phyloP scores from a whole-genome alignment of 495 filamentous ascomycete genomes.

The Darksidea phi region DNA sequence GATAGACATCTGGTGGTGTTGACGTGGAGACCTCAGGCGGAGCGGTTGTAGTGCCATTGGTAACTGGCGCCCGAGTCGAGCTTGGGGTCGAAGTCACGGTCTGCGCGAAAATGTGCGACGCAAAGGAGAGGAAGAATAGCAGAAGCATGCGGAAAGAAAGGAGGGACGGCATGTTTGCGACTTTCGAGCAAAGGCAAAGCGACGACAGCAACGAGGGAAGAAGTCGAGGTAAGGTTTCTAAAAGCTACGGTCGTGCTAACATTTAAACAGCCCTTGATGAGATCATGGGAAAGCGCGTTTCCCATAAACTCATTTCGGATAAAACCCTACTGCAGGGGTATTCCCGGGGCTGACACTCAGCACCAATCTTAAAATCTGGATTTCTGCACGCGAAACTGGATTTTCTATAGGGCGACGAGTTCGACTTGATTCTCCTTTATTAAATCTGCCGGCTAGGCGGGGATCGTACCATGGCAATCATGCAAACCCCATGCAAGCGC shows the following conservation, averaged over 20 bases:
- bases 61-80: too few species aligned
- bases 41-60: conserved; percentile 3
- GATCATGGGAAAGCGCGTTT: conserved; percentile 24
- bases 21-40: conserved; percentile 13
- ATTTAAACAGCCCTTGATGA: conserved; percentile 9
- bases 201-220: conserved; percentile 3
- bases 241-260: conserved; percentile 11
- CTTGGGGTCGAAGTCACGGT: conserved; percentile 14
- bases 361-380: conserved; percentile 8
- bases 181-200: background rate
- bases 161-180: conserved; percentile 34
- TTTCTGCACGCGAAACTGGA: conserved; percentile 16
- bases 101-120: conserved; percentile 21
- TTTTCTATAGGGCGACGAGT: conserved; percentile 16
- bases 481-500: conserved; percentile 1
- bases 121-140: conserved; percentile 21
- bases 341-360: conserved; percentile 2
- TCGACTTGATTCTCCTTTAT: conserved; percentile 28
- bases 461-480: background rate
- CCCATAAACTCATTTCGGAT: conserved; percentile 26
- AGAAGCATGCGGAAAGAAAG: conserved; percentile 33
- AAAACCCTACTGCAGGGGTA: conserved; percentile 15
- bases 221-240: conserved; percentile 1
- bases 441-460: conserved; percentile 1
- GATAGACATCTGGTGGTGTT: conserved; percentile 53